A percentile compares a stretch with the other conserved stretches of the same genome.
These are phyloP conservation scores for Plasmodium inui DNA, from an alignment of 169 alveolate species.

Conservation along the genomic window DNA sequence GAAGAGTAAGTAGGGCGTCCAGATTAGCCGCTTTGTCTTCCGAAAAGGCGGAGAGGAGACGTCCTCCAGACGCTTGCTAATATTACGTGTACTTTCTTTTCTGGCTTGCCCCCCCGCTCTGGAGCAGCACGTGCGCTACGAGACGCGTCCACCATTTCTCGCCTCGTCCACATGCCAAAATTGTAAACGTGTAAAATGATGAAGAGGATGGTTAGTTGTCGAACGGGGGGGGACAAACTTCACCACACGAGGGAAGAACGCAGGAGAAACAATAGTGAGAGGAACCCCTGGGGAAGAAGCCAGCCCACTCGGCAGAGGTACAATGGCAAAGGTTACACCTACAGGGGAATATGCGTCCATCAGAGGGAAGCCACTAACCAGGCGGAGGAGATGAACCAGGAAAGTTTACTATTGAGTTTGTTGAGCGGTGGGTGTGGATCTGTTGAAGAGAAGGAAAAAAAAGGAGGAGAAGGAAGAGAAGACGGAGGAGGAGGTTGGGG, in stretches of 20 bases:
- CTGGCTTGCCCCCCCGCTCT: too few relatives aligned
- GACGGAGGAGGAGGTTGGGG: not conserved
- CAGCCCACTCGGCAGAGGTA: not conserved
- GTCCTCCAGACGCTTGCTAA: not conserved
- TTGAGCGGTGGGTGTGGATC: not conserved
- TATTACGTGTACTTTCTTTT: not conserved
- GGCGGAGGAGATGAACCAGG: slow-evolving; percentile 15
- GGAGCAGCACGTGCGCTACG: too few relatives aligned
- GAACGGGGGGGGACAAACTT: not conserved
- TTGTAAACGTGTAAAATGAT: not conserved
- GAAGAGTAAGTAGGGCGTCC: not conserved
- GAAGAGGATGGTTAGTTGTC: not conserved
- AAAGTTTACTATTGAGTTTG: slow-evolving; percentile 12
- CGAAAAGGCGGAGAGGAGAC: not conserved
- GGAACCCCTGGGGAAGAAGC: not conserved
- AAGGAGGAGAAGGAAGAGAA: not conserved
- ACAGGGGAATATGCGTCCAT: not conserved
- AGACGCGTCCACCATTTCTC: too few relatives aligned
- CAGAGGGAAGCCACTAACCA: not conserved
- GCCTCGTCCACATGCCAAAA: not conserved
- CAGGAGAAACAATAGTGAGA: not conserved
- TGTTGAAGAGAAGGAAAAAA: not conserved
- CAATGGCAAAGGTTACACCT: not conserved
- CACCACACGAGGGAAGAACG: not conserved
- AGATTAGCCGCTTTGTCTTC: not conserved